A percentile compares a stretch with the other conserved stretches of the same genome.
Evolutionary conservation across 345 rosid species (phyloP).

Genomic region (Hibiscus syriacus): DNA sequence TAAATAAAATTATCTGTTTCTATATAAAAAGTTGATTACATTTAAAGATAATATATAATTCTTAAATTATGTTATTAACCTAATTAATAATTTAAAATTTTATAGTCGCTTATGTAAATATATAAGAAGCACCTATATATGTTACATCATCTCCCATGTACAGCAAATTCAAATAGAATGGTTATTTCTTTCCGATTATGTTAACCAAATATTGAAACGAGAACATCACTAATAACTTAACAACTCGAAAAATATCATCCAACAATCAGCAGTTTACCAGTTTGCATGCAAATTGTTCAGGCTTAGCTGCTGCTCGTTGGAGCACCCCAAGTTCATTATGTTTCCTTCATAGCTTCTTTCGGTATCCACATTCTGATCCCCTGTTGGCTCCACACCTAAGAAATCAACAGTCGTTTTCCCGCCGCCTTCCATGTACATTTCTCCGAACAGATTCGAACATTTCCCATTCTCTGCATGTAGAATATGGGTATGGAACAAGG

Average conservation of each 20-base stretch:
- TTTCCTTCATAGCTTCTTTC: conserved; percentile 20
- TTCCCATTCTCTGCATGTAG: conserved; percentile 16
- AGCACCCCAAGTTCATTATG: conserved; percentile 14
- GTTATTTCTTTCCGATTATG: not conserved
- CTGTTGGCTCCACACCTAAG: conserved; percentile 39
- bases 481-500: conserved; percentile 12
- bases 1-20: too few species aligned
- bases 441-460: conserved; percentile 6
- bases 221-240: not conserved
- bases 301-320: not conserved
- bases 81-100: too few species aligned
- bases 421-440: conserved; percentile 18
- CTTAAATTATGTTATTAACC: too few species aligned
- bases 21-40: too few species aligned
- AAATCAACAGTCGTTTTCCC: conserved; percentile 41
- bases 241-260: not conserved
- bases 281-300: conserved; percentile 26
- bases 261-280: conserved; percentile 16
- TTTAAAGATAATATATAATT: too few species aligned
- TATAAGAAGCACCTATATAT: not conserved
- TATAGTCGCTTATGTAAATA: too few species aligned
- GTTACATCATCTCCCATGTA: not conserved
- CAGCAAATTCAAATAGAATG: not conserved
- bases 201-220: not conserved
- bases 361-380: conserved; percentile 15